Evolutionary conservation across 1,284 basidiomycete species (phyloP).

Genomic region (Exobasidium cylindrosporum): DNA sequence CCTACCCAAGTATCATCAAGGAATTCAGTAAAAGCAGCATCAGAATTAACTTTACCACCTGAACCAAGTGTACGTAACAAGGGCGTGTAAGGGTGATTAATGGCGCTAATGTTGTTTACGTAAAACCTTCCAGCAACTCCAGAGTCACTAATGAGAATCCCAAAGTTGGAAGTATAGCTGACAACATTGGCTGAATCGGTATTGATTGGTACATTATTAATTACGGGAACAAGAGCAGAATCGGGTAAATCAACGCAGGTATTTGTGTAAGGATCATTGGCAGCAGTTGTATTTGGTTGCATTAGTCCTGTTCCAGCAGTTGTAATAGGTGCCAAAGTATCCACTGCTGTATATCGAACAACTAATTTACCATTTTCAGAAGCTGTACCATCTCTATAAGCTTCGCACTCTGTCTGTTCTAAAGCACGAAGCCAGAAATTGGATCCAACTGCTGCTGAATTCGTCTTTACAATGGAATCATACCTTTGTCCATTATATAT

Average conservation of each 20-base stretch:
- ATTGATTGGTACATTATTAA: too few species aligned
- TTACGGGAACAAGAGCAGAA: conserved; percentile 33
- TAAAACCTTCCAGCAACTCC: conserved; percentile 29
- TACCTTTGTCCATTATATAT: conserved; percentile 41
- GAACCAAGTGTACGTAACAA: conserved; percentile 29
- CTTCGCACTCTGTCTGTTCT: too few species aligned
- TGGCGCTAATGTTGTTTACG: conserved; percentile 26
- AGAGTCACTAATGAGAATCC: conserved; percentile 18
- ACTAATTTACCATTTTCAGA: too few species aligned
- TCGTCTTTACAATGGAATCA: conserved; percentile 31
- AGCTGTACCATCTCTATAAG: too few species aligned
- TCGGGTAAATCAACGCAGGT: conserved; percentile 28
- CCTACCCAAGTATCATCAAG: conserved; percentile 29
- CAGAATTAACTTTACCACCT: conserved; percentile 22
- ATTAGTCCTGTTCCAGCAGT: too few species aligned
- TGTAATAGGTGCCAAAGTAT: too few species aligned
- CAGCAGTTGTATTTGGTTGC: conserved; percentile 19
- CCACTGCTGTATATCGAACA: too few species aligned
- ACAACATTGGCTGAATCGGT: too few species aligned
- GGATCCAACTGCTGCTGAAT: conserved; percentile 21
- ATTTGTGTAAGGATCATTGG: conserved; percentile 22
- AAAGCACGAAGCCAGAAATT: too few species aligned
- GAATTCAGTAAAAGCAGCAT: conserved; percentile 22
- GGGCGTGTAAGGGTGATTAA: conserved; percentile 47
- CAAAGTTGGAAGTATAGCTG: conserved; percentile 17